Evolutionary conservation across 2,329 filamentous ascomycete genomes (phyloP), one percentile per base, ranked within the genome.

Genomic region (Pseudogymnoascus sp.): DNA sequence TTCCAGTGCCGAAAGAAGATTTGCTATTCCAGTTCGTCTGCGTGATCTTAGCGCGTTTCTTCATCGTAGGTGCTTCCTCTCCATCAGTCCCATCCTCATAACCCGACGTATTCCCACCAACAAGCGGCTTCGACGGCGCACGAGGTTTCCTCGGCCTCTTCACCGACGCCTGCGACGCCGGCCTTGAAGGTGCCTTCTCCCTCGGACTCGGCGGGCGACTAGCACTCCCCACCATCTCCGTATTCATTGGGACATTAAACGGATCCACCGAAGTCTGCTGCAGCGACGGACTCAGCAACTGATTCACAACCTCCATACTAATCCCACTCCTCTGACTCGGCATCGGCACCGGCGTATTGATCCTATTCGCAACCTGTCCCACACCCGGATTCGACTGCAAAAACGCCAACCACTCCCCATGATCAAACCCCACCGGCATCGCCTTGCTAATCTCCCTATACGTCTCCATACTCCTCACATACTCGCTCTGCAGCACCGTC

Each of bases 11-110:
- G 70, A 97, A 89, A 21, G 84, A 85, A 66, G 82, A 84, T 68
- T 85, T 88, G 60, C 87, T 86, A n/a, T 86, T 86, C 77, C 87
- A 88, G 66, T 89, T 85, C 11, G 88, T 84, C 71, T 88, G 84
- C 18, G 86, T 91, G 23, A 89, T 84, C 71, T 91, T 95, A 36
- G 88, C 92, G 70, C 93, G 84, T 76, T 96, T 97, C 70, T 86
- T 89, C 66, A 81, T 79, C 25, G 83, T 83, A 4, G 80, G 80
- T 61, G 88, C 18, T 65, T 66, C 14, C 66, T 64, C 69, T 8
- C 65, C 67, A 65, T 74, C 72, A 64, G 73, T 70, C 37, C 71
- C 70, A 68, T 88, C 84, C 70, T 93, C 89, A 68, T 91, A 88
- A 4, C 86, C 88, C 44, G 89, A 92, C 8, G 87, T 90, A 73